Evolutionary conservation across 1,284 basidiomycete genomes (phyloP).

Genomic region (Quambalaria eucalypti): DNA sequence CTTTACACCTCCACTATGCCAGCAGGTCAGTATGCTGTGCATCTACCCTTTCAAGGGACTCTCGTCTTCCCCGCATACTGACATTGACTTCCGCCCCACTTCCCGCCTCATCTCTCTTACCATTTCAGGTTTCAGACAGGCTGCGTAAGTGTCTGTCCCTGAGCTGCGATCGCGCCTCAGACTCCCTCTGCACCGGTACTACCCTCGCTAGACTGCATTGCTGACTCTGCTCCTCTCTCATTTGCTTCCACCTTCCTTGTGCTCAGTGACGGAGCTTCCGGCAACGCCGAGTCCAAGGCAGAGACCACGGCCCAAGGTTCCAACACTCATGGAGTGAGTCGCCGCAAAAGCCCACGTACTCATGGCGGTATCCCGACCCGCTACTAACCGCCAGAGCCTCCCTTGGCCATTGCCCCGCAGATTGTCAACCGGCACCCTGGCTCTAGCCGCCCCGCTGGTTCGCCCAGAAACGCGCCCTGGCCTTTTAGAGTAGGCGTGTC

Average conservation of each 20-base stretch:
- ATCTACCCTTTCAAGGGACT: too few relatives aligned
- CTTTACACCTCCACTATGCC: too few relatives aligned
- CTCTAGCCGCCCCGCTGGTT: conserved; percentile 49
- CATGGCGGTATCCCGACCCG: not conserved
- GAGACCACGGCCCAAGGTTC: conserved; percentile 62
- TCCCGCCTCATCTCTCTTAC: not conserved
- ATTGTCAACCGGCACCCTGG: conserved; percentile 15
- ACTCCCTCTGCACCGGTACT: not conserved
- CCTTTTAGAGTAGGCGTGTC: conserved; percentile 69
- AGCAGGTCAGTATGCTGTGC: too few relatives aligned
- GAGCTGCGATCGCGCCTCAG: too few relatives aligned
- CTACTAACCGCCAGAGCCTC: conserved; percentile 10
- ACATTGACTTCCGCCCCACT: not conserved
- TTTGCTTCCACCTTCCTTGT: not conserved
- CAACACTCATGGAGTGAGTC: conserved; percentile 65
- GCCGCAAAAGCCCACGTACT: not conserved
- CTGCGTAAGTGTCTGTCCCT: not conserved
- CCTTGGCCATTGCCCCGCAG: conserved; percentile 3
- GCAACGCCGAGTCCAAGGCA: conserved; percentile 65
- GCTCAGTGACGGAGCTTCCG: conserved; percentile 5
- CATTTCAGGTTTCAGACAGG: not conserved
- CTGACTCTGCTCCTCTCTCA: not conserved
- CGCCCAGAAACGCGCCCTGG: not conserved
- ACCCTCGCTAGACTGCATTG: not conserved
- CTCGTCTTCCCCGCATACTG: too few relatives aligned